A percentile compares a stretch with the other conserved stretches of the same genome.
Conservation (phyloP, 2,329 filamentous ascomycete genomes). For the Chaetothyriales sp. region DNA sequence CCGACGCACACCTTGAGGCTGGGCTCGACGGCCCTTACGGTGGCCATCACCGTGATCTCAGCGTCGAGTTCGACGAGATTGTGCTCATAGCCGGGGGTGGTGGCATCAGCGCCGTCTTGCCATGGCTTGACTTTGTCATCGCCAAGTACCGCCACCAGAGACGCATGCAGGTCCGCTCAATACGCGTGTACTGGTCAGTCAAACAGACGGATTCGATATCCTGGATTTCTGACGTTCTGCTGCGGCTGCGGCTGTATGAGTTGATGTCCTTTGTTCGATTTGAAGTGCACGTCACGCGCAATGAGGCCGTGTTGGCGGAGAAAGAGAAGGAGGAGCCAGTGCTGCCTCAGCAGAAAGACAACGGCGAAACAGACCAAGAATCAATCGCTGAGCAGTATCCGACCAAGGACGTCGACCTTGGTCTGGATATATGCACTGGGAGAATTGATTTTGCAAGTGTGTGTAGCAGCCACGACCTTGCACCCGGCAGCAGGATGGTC, state of each 20-base stretch:
- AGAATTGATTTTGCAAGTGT: not conserved
- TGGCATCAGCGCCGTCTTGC: conserved; percentile 33
- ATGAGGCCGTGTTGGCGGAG: not conserved
- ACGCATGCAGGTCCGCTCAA: not conserved
- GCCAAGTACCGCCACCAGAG: not conserved
- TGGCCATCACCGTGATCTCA: conserved; percentile 2
- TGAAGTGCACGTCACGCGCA: not conserved
- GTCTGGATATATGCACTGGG: not conserved
- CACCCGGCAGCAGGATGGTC: not conserved
- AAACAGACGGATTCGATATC: not conserved
- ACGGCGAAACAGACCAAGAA: not conserved
- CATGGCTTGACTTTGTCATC: conserved; percentile 16
- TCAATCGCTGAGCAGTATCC: not conserved
- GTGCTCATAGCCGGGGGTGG: conserved; percentile 35
- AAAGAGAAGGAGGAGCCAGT: not conserved
- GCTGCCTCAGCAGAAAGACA: not conserved
- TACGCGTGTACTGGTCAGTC: not conserved
- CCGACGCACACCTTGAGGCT: conserved; percentile 4
- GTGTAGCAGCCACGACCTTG: not conserved
- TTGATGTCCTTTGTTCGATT: not conserved
- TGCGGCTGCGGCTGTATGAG: not conserved
- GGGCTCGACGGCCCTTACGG: conserved; percentile 22
- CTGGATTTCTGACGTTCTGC: not conserved
- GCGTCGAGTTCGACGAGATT: conserved; percentile 18
- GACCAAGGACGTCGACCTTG: not conserved